A percentile compares a stretch with the other conserved stretches of the same genome.
Evolutionary conservation across 2,329 filamentous ascomycete species (phyloP).

Genomic region (Aspergillus chevalieri): DNA sequence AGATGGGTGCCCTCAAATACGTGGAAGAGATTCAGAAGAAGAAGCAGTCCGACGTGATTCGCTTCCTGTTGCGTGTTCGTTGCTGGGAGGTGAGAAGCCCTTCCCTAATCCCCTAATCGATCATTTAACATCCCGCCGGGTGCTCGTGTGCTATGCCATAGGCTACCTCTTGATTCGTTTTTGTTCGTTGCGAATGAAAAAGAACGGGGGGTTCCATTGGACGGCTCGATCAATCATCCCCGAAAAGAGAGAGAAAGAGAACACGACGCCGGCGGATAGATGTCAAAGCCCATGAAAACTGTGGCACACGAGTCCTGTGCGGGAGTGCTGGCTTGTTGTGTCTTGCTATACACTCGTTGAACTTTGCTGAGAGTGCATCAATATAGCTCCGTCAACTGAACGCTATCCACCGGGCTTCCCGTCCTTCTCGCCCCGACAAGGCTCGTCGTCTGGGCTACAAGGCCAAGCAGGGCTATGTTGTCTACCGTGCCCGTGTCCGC

Average conservation of each 20-base stretch:
- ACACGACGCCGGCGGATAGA: constrained; percentile 28
- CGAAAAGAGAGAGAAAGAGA: constrained; percentile 3
- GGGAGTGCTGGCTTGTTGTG: constrained; percentile 23
- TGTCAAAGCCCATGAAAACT: constrained; percentile 13
- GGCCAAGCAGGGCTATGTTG: constrained; percentile 99
- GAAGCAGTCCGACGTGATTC: constrained; percentile 99
- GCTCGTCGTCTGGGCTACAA: constrained; percentile 99
- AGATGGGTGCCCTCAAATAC: constrained; percentile 99
- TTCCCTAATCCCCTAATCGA: constrained; percentile 20
- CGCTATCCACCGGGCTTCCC: constrained; percentile 98
- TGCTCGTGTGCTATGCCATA: constrained; percentile 31
- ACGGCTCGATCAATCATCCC: constrained; percentile 24
- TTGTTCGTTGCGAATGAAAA: constrained; percentile 9
- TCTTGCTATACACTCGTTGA: constrained; percentile 99
- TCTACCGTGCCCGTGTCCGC: constrained; percentile 98
- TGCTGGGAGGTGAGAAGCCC: constrained; percentile 82
- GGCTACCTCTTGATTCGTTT: constrained; percentile 21
- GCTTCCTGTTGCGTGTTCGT: constrained; percentile 98
- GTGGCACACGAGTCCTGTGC: constrained; percentile 36
- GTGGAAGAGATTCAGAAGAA: constrained; percentile 99
- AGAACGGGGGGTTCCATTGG: constrained; percentile 21
- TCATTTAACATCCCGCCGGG: constrained; percentile 33
- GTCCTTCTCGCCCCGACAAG: constrained; percentile 98
- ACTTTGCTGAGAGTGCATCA: constrained; percentile 99
- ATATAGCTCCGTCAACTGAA: constrained; percentile 99